phyloP scores from a whole-genome alignment of 2,329 filamentous ascomycete genomes.

The Nemania serpens region DNA sequence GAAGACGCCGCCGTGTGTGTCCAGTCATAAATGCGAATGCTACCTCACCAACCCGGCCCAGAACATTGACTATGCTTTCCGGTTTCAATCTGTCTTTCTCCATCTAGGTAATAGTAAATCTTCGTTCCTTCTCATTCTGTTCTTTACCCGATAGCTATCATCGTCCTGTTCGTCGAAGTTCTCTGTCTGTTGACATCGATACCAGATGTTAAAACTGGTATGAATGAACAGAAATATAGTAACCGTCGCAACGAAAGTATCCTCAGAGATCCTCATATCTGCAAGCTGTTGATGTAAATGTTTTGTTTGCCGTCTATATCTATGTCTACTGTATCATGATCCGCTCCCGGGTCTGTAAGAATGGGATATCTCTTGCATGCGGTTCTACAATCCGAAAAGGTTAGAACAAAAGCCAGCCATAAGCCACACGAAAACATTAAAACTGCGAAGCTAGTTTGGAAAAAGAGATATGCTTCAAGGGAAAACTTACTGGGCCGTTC shows the following conservation, averaged over 20 bases:
- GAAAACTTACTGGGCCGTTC: constrained; percentile 39
- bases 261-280: too few species aligned
- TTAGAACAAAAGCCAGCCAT: neutral
- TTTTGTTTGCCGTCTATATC: neutral
- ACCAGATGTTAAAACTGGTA: neutral
- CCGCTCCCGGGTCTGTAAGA: constrained; percentile 21
- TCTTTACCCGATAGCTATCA: neutral
- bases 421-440: neutral
- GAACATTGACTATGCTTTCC: neutral
- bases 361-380: constrained; percentile 25
- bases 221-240: neutral
- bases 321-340: constrained; percentile 23
- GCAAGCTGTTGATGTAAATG: neutral
- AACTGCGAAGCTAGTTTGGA: too few species aligned
- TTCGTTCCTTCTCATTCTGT: neutral
- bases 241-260: neutral
- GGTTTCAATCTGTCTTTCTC: neutral
- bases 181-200: neutral
- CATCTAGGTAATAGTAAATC: too few species aligned
- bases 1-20: too few species aligned
- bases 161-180: neutral
- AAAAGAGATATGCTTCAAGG: neutral
- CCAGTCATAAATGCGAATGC: neutral
- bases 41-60: neutral
- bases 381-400: constrained; percentile 6